Percentiles rank a stretch among this genome's conserved stretches.
phyloP scores from a whole-genome alignment of 2,329 filamentous ascomycete species.

The Trichocomaceae sp. region DNA sequence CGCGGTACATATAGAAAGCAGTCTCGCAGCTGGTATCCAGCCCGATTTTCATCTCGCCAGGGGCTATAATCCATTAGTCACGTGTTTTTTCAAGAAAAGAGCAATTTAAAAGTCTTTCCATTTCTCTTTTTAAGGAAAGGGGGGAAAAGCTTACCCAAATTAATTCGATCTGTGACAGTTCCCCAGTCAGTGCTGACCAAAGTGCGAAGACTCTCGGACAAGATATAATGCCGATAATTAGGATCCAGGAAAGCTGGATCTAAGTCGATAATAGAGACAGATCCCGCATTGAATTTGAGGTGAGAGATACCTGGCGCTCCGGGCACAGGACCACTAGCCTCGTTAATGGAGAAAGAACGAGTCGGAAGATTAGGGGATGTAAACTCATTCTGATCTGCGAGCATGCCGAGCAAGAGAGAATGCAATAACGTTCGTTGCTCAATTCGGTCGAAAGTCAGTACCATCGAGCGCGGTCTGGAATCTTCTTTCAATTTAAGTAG shows the following conservation, averaged over 20 bases:
- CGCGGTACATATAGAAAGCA: conserved; percentile 61
- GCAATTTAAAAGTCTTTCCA: neutral
- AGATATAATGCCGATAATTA: conserved; percentile 59
- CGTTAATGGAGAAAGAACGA: conserved; percentile 57
- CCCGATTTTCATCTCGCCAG: conserved; percentile 64
- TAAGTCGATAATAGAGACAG: conserved; percentile 59
- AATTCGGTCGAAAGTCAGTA: conserved; percentile 69
- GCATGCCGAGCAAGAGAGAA: conserved; percentile 64
- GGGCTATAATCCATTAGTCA: conserved; percentile 36
- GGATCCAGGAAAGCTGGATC: conserved; percentile 51
- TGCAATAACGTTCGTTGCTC: conserved; percentile 66
- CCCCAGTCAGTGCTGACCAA: conserved; percentile 70
- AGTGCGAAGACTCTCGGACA: conserved; percentile 69
- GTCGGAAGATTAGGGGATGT: conserved; percentile 65
- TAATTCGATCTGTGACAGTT: conserved; percentile 75
- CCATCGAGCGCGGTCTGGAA: conserved; percentile 61
- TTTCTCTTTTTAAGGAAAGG: neutral
- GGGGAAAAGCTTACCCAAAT: conserved; percentile 50
- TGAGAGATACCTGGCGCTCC: conserved; percentile 26
- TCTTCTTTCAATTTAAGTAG: conserved; percentile 64
- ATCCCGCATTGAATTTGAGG: conserved; percentile 32
- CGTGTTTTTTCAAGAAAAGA: neutral
- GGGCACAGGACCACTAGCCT: conserved; percentile 32
- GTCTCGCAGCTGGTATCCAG: conserved; percentile 58
- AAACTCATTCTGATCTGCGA: conserved; percentile 60